A percentile compares a stretch with the other conserved stretches of the same genome.
phyloP scores from a whole-genome alignment of 441 rosid genomes.

The Arabidopsis lyrata region DNA sequence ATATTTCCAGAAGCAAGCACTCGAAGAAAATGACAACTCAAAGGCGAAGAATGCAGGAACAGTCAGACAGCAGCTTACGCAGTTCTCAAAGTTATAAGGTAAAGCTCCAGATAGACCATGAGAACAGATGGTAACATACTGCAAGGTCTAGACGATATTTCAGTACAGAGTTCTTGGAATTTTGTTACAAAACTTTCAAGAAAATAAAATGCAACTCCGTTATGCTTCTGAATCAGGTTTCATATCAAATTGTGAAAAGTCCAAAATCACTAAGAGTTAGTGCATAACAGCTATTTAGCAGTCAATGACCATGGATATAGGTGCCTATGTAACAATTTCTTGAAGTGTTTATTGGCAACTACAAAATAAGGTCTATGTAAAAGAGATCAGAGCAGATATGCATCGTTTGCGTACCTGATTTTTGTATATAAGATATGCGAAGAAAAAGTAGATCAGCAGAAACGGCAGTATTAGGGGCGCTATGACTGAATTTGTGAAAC shows the following conservation, averaged over 20 bases:
- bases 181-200: background rate
- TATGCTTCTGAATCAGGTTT: background rate
- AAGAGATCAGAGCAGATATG: constrained; percentile 18
- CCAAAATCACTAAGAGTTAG: background rate
- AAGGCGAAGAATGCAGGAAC: background rate
- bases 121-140: background rate
- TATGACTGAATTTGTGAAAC: constrained; percentile 83
- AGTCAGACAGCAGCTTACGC: background rate
- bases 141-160: background rate
- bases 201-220: background rate
- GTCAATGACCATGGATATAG: background rate
- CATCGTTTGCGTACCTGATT: constrained; percentile 66
- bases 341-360: constrained; percentile 3
- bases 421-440: constrained; percentile 81
- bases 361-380: constrained; percentile 4
- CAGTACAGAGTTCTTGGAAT: background rate
- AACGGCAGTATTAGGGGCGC: constrained; percentile 91
- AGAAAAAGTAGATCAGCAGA: constrained; percentile 71
- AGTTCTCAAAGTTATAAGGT: constrained; percentile 2
- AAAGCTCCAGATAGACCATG: too few species aligned
- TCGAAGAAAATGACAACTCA: background rate
- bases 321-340: constrained; percentile 2
- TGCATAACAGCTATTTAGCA: background rate
- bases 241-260: background rate
- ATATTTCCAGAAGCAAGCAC: background rate